Percentiles rank a stretch among this genome's conserved stretches.
Conservation (phyloP, 768 basidiomycete genomes). For the Cubamyces lactineus region DNA sequence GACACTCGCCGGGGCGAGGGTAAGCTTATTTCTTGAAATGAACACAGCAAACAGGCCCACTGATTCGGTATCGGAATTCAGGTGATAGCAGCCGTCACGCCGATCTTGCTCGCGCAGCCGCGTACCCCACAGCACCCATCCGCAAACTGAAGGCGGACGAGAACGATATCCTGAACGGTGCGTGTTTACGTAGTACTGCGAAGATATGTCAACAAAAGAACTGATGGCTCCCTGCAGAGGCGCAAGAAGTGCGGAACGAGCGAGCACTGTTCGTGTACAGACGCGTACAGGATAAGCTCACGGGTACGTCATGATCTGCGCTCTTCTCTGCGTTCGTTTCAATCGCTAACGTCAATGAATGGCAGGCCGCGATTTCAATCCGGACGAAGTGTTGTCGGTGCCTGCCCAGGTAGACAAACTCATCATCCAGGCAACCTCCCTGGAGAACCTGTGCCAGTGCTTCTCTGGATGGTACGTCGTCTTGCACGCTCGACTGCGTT, state of each 20-base stretch:
- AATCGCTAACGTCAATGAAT: not conserved
- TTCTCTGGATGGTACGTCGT: slow-evolving; percentile 86
- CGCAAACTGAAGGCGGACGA: slow-evolving; percentile 90
- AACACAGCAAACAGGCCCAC: not conserved
- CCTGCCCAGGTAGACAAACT: slow-evolving; percentile 87
- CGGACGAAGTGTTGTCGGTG: slow-evolving; percentile 74
- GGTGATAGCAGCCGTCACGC: slow-evolving; percentile 17
- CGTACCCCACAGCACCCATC: slow-evolving; percentile 76
- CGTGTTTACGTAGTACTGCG: slow-evolving; percentile 23
- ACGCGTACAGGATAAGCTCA: slow-evolving; percentile 93
- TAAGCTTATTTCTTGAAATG: slow-evolving; percentile 31
- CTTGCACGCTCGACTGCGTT: not conserved
- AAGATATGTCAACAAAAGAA: not conserved
- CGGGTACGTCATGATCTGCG: slow-evolving; percentile 53
- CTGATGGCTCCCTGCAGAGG: slow-evolving; percentile 44
- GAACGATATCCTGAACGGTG: slow-evolving; percentile 91
- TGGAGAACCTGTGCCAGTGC: slow-evolving; percentile 96
- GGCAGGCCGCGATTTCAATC: slow-evolving; percentile 91
- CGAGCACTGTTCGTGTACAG: slow-evolving; percentile 91
- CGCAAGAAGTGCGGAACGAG: slow-evolving; percentile 88
- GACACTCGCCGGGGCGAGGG: slow-evolving; percentile 74
- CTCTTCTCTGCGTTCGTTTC: not conserved
- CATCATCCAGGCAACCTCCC: slow-evolving; percentile 88
- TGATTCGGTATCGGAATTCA: slow-evolving; percentile 1
- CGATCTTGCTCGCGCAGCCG: slow-evolving; percentile 68